These are phyloP conservation scores for Pisolithus albus DNA, from an alignment of 768 basidiomycete genomes.

Conservation along the genomic window DNA sequence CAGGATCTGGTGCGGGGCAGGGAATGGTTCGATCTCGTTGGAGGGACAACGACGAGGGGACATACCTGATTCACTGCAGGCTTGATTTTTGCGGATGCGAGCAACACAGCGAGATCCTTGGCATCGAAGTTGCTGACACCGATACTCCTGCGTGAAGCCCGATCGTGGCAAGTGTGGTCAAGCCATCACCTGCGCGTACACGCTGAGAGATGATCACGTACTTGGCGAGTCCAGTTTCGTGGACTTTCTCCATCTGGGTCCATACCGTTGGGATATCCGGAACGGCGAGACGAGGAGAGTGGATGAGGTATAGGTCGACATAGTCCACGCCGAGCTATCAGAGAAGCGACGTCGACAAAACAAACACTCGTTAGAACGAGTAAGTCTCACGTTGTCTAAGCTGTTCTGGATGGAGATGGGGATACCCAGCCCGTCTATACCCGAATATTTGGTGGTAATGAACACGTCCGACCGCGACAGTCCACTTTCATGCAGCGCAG, in stretches of 20 bases:
- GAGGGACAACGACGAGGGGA: conserved; percentile 1
- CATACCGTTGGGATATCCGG: conserved; percentile 59
- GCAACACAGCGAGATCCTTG: conserved; percentile 44
- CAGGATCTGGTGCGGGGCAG: conserved; percentile 40
- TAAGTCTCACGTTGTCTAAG: conserved; percentile 41
- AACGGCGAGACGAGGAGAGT: conserved; percentile 44
- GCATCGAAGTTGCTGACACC: conserved; percentile 67
- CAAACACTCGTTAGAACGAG: neutral
- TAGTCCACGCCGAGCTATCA: conserved; percentile 54
- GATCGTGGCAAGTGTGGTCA: neutral
- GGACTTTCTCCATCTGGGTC: conserved; percentile 55
- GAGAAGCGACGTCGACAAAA: neutral
- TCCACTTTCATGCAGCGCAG: conserved; percentile 42
- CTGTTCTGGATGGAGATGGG: conserved; percentile 51
- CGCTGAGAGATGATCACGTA: conserved; percentile 15
- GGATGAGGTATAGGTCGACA: conserved; percentile 69
- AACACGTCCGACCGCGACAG: conserved; percentile 49
- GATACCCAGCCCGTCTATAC: conserved; percentile 42
- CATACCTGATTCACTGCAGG: conserved; percentile 63
- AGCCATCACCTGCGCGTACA: neutral
- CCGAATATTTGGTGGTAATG: conserved; percentile 64
- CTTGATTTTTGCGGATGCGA: conserved; percentile 53
- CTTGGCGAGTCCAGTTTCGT: conserved; percentile 53
- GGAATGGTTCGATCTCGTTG: too few species aligned
- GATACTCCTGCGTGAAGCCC: conserved; percentile 44